Evolutionary conservation across 2,329 filamentous ascomycete species (phyloP).

Genomic region (Sarocladium strictum): DNA sequence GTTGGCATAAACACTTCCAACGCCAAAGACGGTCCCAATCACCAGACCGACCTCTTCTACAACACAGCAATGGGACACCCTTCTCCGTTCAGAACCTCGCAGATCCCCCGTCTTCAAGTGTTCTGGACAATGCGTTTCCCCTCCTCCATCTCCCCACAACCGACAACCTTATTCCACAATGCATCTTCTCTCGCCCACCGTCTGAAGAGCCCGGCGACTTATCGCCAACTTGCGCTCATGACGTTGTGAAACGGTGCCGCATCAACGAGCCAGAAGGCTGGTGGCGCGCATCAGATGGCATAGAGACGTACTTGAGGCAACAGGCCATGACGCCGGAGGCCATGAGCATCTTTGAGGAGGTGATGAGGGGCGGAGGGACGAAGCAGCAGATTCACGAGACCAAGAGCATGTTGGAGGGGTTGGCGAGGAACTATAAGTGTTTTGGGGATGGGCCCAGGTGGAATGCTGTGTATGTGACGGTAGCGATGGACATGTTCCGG

Average conservation of each 20-base stretch:
- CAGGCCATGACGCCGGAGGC: neutral
- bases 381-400: neutral
- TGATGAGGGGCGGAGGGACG: neutral
- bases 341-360: neutral
- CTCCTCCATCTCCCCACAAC: neutral
- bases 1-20: constrained; percentile 5
- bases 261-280: neutral
- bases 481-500: constrained; percentile 16
- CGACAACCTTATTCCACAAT: neutral
- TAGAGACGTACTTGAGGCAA: neutral
- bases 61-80: neutral
- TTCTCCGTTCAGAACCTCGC: neutral
- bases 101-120: neutral
- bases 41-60: neutral
- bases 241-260: neutral
- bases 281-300: constrained; percentile 5
- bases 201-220: neutral
- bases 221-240: constrained; percentile 1
- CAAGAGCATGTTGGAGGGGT: neutral
- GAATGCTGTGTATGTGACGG: constrained; percentile 17
- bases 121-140: neutral
- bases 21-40: neutral
- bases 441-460: constrained; percentile 20
- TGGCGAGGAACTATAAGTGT: constrained; percentile 12
- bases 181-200: constrained; percentile 4